Evolutionary conservation across 169 alveolate genomes (phyloP), one percentile per base, ranked within the genome.

Genomic region (Plasmodium inui): DNA sequence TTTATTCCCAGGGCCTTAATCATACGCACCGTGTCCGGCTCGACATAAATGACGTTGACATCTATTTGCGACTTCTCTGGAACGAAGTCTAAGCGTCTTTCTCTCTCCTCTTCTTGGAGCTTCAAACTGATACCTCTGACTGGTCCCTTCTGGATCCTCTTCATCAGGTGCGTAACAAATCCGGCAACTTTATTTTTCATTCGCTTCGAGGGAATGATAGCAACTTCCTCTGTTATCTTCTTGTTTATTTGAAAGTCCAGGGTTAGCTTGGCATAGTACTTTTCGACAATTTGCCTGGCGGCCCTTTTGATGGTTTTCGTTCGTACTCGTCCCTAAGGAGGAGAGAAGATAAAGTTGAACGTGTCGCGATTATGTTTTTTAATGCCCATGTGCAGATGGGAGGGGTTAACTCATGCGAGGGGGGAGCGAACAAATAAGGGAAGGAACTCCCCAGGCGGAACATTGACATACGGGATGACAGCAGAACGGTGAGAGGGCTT

Each of bases 231-330:
- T 32, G 99, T 97, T 93, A 99, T 99, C 97, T 99, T 99, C 97
- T 99, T 99, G 97, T 99, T 99, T 96, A 97, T 97, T 98, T 99
- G 99, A 98, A 99, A 99, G 95, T 99, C 99, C 92, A 97, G 96
- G 44, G 99, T 99, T 94, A 99, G 97, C 96, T 97, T 96, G 82
- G 98, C 97, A 97, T 98, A 99, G 97, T 98, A 99, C 97, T 99
- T 99, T 97, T 99, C 99, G 82, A 99, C 99, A 92, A 99, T 97
- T 90, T 97, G 99, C 95, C 99, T 98, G 22, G 99, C 99, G 72
- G 99, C 99, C 96, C 99, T 98, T 97, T 99, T 99, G 46, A 99
- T 99, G 83, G 99, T 99, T 98, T 99, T 99, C 14, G 99, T 99
- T 90, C 99, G 96, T 71, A 99, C 99, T 96, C 99, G 99, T 92